A percentile compares a stretch with the other conserved stretches of the same genome.
Conservation (phyloP, 306 rosid genomes). For the Rosa lucieae region DNA sequence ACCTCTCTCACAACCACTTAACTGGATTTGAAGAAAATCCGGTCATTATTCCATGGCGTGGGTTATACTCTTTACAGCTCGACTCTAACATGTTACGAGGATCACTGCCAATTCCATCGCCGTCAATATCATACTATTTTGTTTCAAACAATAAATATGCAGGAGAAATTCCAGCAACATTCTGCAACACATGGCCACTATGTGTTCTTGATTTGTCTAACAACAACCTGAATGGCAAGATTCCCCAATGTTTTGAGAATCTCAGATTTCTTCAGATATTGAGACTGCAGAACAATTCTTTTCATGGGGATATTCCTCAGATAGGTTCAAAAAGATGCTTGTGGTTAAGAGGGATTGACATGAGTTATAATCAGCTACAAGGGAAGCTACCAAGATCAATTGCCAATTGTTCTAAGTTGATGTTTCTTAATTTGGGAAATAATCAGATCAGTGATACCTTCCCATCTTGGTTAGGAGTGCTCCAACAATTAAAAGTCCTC, state of each 20-base stretch:
- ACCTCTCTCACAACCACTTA: slow-evolving; percentile 12
- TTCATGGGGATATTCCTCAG: slow-evolving; percentile 2
- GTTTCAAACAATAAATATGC: background rate
- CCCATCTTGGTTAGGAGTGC: slow-evolving; percentile 45
- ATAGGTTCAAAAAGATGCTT: background rate
- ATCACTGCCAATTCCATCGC: slow-evolving; percentile 16
- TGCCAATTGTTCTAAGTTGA: slow-evolving; percentile 8
- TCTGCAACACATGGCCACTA: slow-evolving; percentile 19
- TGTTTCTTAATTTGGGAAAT: slow-evolving; percentile 8
- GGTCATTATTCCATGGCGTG: slow-evolving; percentile 1
- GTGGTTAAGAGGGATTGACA: background rate
- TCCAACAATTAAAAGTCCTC: slow-evolving; percentile 13
- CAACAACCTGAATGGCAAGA: slow-evolving; percentile 9
- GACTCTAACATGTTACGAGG: slow-evolving; percentile 8
- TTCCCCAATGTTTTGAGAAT: slow-evolving; percentile 27
- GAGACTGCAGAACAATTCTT: background rate
- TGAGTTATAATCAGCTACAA: slow-evolving; percentile 23
- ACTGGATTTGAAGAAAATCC: slow-evolving; percentile 15
- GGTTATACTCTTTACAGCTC: background rate
- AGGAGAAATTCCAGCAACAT: slow-evolving; percentile 8
- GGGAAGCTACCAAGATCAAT: slow-evolving; percentile 5
- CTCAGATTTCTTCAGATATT: background rate
- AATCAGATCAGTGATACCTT: slow-evolving; percentile 27
- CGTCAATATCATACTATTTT: background rate
- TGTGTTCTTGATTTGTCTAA: slow-evolving; percentile 2